phyloP scores from a whole-genome alignment of 164 flowering plant species.

The Magnolia officinalis region DNA sequence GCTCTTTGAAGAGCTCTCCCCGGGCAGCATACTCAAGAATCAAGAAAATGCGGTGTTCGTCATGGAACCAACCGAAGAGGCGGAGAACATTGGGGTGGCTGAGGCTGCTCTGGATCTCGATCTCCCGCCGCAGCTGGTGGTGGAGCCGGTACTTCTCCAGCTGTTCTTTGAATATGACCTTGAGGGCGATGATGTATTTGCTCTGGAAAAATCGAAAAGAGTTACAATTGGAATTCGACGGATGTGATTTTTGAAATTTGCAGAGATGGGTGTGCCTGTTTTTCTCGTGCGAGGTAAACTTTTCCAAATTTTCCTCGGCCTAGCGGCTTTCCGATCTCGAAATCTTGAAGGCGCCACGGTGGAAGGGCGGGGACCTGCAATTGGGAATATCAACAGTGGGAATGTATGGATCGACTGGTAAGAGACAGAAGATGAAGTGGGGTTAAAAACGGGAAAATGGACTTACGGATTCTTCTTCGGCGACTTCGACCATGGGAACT shows the following conservation, averaged over 20 bases:
- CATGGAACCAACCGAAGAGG: constrained; percentile 88
- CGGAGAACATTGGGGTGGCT: constrained; percentile 78
- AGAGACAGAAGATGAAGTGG: no score
- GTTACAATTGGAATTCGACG: background rate
- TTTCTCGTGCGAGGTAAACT: constrained; percentile 83
- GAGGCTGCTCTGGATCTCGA: constrained; percentile 78
- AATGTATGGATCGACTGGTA: no score
- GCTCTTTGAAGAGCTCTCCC: constrained; percentile 74
- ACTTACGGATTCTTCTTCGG: no score
- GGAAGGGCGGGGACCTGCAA: constrained; percentile 8
- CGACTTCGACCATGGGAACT: no score
- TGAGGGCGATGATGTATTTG: constrained; percentile 67
- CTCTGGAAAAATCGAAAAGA: constrained; percentile 3
- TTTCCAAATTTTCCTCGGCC: constrained; percentile 89
- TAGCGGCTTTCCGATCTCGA: constrained; percentile 89
- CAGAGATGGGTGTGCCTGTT: constrained; percentile 33
- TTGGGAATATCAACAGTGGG: background rate
- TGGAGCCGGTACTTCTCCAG: constrained; percentile 64
- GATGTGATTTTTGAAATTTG: background rate
- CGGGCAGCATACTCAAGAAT: constrained; percentile 85
- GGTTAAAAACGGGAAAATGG: no score
- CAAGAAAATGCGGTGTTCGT: constrained; percentile 66
- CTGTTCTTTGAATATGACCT: constrained; percentile 80
- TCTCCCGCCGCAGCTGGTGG: constrained; percentile 79
- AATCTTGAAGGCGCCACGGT: constrained; percentile 38